These are phyloP conservation scores for Tubosaeta brunneosetosa DNA, from an alignment of 768 basidiomycete genomes.

Conservation along the genomic window DNA sequence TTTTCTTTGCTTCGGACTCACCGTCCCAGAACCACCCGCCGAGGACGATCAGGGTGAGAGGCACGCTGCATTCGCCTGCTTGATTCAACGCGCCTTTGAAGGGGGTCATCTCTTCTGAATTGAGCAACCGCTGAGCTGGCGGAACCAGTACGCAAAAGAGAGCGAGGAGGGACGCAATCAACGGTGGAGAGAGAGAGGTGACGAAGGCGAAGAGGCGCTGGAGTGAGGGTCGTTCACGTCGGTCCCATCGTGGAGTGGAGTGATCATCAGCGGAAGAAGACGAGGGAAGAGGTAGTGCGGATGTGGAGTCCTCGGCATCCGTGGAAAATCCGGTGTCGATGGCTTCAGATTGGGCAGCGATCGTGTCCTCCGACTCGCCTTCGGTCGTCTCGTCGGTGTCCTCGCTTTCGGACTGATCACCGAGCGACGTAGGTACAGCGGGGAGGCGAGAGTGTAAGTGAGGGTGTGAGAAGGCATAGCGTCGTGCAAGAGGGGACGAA, in stretches of 20 bases:
- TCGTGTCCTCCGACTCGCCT: constrained; percentile 21
- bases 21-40: constrained; percentile 84
- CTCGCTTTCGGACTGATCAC: constrained; percentile 26
- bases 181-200: constrained; percentile 82
- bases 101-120: constrained; percentile 52
- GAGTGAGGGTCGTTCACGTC: not conserved
- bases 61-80: constrained; percentile 78
- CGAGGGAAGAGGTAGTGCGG: not conserved
- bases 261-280: not conserved
- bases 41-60: constrained; percentile 84
- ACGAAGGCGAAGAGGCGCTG: not conserved
- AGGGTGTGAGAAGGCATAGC: not conserved
- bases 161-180: constrained; percentile 74
- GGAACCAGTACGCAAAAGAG: constrained; percentile 72
- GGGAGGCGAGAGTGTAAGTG: constrained; percentile 16
- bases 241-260: constrained; percentile 6
- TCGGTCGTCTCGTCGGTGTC: constrained; percentile 14
- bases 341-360: constrained; percentile 4
- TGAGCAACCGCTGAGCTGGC: constrained; percentile 69
- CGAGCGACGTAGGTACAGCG: constrained; percentile 17
- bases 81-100: constrained; percentile 62
- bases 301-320: constrained; percentile 9
- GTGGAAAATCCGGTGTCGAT: constrained; percentile 11
- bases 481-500: not conserved
- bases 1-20: not conserved